Percentiles rank a stretch among this genome's conserved stretches.
phyloP scores from a whole-genome alignment of 768 basidiomycete species.

The Mycena galopus region DNA sequence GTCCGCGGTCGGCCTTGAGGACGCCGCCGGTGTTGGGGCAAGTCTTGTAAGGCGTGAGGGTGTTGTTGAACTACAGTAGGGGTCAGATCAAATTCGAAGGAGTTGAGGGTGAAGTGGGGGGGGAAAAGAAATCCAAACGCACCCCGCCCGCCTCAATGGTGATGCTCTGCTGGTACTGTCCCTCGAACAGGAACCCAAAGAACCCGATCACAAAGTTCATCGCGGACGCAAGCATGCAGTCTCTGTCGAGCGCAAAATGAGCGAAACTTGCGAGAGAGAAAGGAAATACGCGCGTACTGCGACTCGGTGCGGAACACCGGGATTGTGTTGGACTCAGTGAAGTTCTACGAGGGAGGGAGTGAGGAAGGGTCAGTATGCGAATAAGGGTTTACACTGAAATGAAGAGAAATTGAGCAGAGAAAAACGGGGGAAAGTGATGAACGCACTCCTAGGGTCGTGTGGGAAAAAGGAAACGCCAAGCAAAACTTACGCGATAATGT shows the following conservation, averaged over 20 bases:
- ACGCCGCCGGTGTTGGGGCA: conserved; percentile 72
- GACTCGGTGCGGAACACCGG: conserved; percentile 88
- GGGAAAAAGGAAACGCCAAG: no score
- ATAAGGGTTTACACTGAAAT: no score
- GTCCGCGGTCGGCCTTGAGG: conserved; percentile 68
- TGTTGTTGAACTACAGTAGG: conserved; percentile 76
- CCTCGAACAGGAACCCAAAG: conserved; percentile 80
- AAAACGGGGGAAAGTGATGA: no score
- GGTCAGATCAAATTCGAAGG: neutral
- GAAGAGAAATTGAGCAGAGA: no score
- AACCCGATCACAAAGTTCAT: conserved; percentile 81
- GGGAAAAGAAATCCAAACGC: conserved; percentile 41
- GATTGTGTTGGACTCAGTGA: conserved; percentile 68
- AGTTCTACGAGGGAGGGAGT: conserved; percentile 59
- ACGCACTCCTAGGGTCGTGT: no score
- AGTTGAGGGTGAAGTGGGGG: neutral
- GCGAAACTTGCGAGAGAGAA: neutral
- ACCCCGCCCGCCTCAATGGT: conserved; percentile 76
- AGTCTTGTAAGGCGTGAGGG: conserved; percentile 87
- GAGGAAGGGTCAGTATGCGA: no score
- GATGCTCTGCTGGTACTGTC: conserved; percentile 82
- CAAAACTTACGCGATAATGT: no score
- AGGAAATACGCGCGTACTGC: conserved; percentile 61
- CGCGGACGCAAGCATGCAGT: conserved; percentile 79
- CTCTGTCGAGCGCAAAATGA: conserved; percentile 51